Percentiles rank a stretch among this genome's conserved stretches.
Conservation (phyloP, 192 early-diverging fungal species). For the Kappamyces sp. region DNA sequence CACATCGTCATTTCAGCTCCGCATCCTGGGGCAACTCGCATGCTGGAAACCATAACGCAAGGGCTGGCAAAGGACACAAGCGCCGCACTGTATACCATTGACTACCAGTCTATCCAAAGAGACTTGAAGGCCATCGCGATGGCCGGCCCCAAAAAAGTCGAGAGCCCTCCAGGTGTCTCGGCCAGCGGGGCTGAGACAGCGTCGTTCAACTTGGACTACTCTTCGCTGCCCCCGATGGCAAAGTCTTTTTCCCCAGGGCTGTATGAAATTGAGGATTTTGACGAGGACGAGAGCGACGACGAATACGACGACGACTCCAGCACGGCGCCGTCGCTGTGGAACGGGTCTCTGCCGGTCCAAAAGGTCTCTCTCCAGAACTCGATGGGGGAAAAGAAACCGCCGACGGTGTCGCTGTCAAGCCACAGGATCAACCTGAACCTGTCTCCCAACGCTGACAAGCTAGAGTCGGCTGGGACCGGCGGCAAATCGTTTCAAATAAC, state of each 20-base stretch:
- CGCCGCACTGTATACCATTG: background rate
- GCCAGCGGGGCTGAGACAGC: no score
- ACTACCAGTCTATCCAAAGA: background rate
- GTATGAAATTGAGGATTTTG: background rate
- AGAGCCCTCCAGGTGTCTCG: no score
- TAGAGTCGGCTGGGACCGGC: background rate
- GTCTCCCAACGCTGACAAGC: background rate
- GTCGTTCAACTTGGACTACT: no score
- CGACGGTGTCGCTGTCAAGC: background rate
- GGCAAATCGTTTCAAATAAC: no score
- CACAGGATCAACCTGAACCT: background rate
- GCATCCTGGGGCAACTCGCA: constrained; percentile 8
- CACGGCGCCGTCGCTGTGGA: background rate
- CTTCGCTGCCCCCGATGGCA: no score
- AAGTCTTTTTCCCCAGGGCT: background rate
- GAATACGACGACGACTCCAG: background rate
- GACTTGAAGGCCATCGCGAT: no score
- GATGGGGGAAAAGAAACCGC: background rate
- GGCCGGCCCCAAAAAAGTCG: no score
- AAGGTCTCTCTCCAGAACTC: background rate
- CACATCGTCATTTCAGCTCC: constrained; percentile 9
- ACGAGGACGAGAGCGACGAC: no score
- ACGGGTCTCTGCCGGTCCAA: background rate
- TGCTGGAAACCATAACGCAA: constrained; percentile 1
- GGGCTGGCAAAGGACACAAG: constrained; percentile 9